A percentile compares a stretch with the other conserved stretches of the same genome.
phyloP scores from a whole-genome alignment of 1,284 basidiomycete genomes.

The Gomphus sp. region DNA sequence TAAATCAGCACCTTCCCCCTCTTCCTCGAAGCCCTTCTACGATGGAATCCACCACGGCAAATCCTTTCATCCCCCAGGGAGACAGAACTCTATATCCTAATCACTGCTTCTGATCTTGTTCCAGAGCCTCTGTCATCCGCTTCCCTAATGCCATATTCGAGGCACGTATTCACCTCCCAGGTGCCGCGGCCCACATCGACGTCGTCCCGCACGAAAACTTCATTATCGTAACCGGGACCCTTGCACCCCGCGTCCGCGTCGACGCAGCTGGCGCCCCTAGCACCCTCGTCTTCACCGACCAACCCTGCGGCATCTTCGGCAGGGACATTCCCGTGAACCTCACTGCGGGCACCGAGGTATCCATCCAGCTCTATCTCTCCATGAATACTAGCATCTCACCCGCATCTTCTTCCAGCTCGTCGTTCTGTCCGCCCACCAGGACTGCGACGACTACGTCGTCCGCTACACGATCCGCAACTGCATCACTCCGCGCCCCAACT shows the following conservation, averaged over 20 bases:
- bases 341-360: slow-evolving; percentile 1
- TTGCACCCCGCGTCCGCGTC: background rate
- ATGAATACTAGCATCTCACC: background rate
- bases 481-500: background rate
- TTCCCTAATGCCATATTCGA: background rate
- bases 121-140: background rate
- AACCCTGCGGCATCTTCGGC: slow-evolving; percentile 6
- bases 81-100: background rate
- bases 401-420: background rate
- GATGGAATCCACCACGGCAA: background rate
- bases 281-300: slow-evolving; percentile 6
- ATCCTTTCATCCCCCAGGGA: slow-evolving; percentile 5
- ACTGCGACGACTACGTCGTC: slow-evolving; percentile 5
- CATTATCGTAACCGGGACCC: background rate
- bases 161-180: slow-evolving; percentile 2
- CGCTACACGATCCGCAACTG: slow-evolving; percentile 7
- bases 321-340: background rate
- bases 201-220: slow-evolving; percentile 1
- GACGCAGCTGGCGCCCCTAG: background rate
- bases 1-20: too few relatives aligned
- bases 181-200: slow-evolving; percentile 2
- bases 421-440: background rate
- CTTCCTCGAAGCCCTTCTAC: too few relatives aligned
- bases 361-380: background rate
- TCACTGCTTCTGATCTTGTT: background rate